phyloP scores from a whole-genome alignment of 1,139 yeast species.

The Geotrichum bryndzae region DNA sequence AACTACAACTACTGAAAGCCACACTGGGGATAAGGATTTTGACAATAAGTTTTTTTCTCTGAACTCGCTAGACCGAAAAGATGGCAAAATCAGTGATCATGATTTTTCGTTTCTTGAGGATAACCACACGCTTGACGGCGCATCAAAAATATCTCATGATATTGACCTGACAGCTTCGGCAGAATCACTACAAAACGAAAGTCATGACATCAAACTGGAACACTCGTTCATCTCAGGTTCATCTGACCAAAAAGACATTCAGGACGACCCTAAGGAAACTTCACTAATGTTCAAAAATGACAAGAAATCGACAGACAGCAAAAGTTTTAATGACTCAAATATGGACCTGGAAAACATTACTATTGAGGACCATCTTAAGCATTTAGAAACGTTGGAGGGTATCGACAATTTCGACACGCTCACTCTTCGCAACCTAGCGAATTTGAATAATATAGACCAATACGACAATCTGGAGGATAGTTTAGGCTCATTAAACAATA shows the following conservation, averaged over 20 bases:
- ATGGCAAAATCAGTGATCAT: neutral
- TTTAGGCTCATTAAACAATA: neutral
- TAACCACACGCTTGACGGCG: neutral
- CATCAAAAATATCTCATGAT: neutral
- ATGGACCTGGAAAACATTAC: neutral
- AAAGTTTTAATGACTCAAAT: neutral
- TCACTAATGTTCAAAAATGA: neutral
- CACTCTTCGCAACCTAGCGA: neutral
- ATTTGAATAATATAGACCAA: neutral
- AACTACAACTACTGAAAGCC: neutral
- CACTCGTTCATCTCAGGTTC: neutral
- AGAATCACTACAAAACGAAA: neutral
- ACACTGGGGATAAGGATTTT: neutral
- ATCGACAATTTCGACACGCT: neutral
- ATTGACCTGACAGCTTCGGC: neutral
- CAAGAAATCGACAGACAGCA: neutral
- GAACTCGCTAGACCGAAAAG: neutral
- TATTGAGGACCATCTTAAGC: neutral
- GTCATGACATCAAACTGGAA: neutral
- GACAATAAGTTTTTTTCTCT: neutral
- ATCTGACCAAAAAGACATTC: neutral
- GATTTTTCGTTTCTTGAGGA: neutral
- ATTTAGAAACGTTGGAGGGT: neutral
- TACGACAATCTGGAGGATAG: neutral
- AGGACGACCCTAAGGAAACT: neutral